phyloP scores from a whole-genome alignment of 306 rosid genomes.

The Trifolium repens region DNA sequence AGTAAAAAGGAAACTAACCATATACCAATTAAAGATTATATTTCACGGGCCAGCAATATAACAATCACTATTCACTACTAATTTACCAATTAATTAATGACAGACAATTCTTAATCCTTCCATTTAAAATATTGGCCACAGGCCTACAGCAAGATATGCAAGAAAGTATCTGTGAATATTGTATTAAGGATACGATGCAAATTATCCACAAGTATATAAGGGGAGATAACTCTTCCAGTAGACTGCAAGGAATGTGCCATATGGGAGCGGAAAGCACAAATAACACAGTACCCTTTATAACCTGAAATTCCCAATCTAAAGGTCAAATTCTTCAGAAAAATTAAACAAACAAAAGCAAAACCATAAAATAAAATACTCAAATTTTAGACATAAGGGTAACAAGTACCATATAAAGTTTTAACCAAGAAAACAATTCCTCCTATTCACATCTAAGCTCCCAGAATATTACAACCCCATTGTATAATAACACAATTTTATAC shows the following conservation, averaged over 20 bases:
- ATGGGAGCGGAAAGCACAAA: conserved; percentile 67
- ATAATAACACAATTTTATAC: background rate
- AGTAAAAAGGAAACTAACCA: background rate
- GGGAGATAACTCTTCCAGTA: conserved; percentile 59
- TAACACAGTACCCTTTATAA: conserved; percentile 63
- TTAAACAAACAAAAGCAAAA: background rate
- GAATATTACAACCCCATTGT: background rate
- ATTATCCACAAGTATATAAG: conserved; percentile 62
- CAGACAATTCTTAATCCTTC: background rate
- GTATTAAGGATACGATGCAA: conserved; percentile 75
- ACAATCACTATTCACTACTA: background rate
- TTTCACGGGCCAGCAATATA: conserved; percentile 8
- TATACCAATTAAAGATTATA: background rate
- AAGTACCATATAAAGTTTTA: background rate
- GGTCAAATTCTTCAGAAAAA: conserved; percentile 5
- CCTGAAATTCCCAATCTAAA: conserved; percentile 55
- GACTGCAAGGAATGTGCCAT: conserved; percentile 54
- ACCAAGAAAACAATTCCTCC: background rate
- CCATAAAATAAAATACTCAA: background rate
- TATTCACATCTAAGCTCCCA: background rate
- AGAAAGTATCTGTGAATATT: background rate
- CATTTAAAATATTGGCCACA: background rate
- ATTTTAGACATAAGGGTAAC: background rate
- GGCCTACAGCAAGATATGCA: background rate
- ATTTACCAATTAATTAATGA: background rate